Base-by-base conservation (phyloP, 805 yeast species). In the Zygoascus flipseniorum region DNA sequence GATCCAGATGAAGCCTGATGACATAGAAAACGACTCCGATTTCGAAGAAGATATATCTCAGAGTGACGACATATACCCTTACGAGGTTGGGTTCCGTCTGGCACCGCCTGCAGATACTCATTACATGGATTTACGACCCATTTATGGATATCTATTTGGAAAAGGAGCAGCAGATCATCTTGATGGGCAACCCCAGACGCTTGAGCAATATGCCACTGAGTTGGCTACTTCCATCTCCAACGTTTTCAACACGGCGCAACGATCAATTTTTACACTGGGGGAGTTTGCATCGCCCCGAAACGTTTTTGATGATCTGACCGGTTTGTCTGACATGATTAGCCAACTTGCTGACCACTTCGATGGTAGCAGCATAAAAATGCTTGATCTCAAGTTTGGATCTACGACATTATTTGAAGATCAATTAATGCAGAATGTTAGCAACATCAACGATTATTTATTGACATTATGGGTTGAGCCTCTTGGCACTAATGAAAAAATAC, bases 391-490 rank as follows among this genome's bases (percentile, higher is more conserved):
- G 44, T 47, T 45, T 19, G 52, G 50, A 3, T 41, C 54, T 13
- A 50, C 48, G 5, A 52, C 55, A 6, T 8, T 56, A 19, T 56
- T 51, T 35, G 55, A 53, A 13, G 47, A 48, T 19, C 48, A 44
- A 14, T 20, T n/a, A 16, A 47, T 50, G 8, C 32, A 52, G 26
- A 47, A 37, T n/a, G n/a, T 41, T 10, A 54, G 50, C 14, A 53
- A 48, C 5, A 51, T 59, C 6, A 50, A 55, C 42, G 53, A 58
- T 8, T 48, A 56, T 31, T 51, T 62, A 28, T 14, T 52, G 18
- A 50, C 53, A 9, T 54, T 60, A 42, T 65, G 66, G 63, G 57
- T 63, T 32, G 57, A 58, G 11, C 60, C 68, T 2, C 53, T 62
- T 16, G 16, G 13, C 13, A 31, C 37, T 26, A 52, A 45, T n/a